Percentiles rank a stretch among this genome's conserved stretches.
Evolutionary conservation across 73 alveolate genomes (phyloP).

Genomic region (Paramecium tetraurelia): DNA sequence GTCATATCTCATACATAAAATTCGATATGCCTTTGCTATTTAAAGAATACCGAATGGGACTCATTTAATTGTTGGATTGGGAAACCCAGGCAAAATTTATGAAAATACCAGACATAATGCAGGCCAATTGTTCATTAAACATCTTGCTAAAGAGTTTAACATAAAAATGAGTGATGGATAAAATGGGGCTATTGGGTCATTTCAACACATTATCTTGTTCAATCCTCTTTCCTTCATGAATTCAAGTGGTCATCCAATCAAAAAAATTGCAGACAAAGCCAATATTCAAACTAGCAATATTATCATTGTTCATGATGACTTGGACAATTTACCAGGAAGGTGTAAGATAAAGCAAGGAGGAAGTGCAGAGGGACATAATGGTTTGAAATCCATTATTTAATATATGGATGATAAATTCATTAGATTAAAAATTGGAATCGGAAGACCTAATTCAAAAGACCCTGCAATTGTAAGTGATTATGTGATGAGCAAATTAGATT

Average conservation of each 20-base stretch:
- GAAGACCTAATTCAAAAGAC: conserved; percentile 61
- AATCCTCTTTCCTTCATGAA: conserved; percentile 49
- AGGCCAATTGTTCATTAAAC: background rate
- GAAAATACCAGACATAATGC: conserved; percentile 45
- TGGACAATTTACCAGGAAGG: conserved; percentile 28
- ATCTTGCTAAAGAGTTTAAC: background rate
- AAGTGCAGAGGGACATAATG: conserved; percentile 59
- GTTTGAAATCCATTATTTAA: conserved; percentile 49
- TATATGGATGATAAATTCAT: conserved; percentile 18
- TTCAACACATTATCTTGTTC: background rate
- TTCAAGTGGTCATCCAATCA: conserved; percentile 41
- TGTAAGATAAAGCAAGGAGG: conserved; percentile 54
- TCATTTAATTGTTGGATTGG: conserved; percentile 35
- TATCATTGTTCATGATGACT: conserved; percentile 53
- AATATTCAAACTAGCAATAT: background rate
- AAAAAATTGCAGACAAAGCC: background rate
- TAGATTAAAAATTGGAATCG: conserved; percentile 55
- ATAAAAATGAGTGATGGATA: background rate
- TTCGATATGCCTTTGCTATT: background rate
- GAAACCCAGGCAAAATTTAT: conserved; percentile 49
- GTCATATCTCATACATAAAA: background rate
- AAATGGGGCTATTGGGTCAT: conserved; percentile 4
- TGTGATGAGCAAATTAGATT: conserved; percentile 6
- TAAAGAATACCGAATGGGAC: background rate
- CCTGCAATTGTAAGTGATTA: conserved; percentile 51